Evolutionary conservation across 208 protist species (phyloP).

Genomic region (Wallacemonas collosoma): DNA sequence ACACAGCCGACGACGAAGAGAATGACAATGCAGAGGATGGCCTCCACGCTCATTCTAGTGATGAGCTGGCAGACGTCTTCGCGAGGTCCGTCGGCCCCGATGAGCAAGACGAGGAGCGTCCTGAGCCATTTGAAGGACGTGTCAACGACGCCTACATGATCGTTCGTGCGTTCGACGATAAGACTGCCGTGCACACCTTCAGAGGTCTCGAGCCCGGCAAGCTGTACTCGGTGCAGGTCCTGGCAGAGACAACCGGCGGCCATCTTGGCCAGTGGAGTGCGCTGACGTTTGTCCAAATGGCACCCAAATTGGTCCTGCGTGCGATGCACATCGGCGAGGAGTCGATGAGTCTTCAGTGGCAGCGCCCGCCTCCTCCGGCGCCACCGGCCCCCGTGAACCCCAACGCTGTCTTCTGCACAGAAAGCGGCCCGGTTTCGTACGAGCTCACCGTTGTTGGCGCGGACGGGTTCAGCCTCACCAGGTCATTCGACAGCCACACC

Average conservation of each 20-base stretch:
- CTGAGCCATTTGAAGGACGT: conserved; percentile 4
- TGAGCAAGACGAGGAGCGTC: not conserved
- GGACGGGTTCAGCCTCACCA: conserved; percentile 31
- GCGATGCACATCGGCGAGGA: conserved; percentile 68
- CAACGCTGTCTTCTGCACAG: not conserved
- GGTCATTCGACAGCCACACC: conserved; percentile 28
- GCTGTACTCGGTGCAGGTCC: conserved; percentile 84
- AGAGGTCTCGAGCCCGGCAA: conserved; percentile 44
- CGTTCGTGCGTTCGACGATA: conserved; percentile 21
- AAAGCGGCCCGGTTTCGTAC: conserved; percentile 35
- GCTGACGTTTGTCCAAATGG: conserved; percentile 68
- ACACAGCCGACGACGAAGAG: not conserved
- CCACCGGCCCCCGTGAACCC: not conserved
- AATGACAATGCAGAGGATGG: not conserved
- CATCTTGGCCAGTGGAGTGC: conserved; percentile 83
- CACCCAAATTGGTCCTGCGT: conserved; percentile 59
- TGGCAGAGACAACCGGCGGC: conserved; percentile 75
- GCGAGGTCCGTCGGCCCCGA: not conserved
- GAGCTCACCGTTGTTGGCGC: conserved; percentile 57
- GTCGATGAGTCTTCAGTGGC: conserved; percentile 68
- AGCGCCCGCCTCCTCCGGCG: conserved; percentile 27
- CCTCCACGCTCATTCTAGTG: not conserved
- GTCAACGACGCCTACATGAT: conserved; percentile 17
- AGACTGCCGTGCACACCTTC: conserved; percentile 20
- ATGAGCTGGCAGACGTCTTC: conserved; percentile 10